Conservation (phyloP, 1,284 basidiomycete species). For the Malassezia japonica region DNA sequence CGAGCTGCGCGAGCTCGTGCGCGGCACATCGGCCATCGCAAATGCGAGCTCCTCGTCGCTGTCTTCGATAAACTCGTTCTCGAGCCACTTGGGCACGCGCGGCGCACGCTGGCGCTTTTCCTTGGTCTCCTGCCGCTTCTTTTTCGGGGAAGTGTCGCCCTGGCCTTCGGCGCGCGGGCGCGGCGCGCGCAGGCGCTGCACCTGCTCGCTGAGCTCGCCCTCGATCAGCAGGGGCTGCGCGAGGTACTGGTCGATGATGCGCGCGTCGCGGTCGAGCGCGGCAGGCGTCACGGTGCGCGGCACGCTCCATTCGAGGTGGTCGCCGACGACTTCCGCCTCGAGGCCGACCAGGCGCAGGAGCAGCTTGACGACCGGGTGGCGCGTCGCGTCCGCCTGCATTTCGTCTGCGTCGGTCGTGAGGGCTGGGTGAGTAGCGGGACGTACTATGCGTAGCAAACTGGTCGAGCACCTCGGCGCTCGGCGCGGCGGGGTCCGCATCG, state of each 20-base stretch:
- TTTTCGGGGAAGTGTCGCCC: neutral
- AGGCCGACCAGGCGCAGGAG: conserved; percentile 39
- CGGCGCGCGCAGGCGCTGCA: conserved; percentile 28
- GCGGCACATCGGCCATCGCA: conserved; percentile 12
- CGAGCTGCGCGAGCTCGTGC: conserved; percentile 1
- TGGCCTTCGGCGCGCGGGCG: neutral
- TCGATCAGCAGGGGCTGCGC: conserved; percentile 25
- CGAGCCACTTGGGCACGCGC: conserved; percentile 20
- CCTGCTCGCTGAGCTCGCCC: conserved; percentile 24
- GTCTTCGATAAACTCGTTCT: conserved; percentile 39
- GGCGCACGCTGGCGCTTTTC: conserved; percentile 6
- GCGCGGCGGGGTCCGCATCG: conserved; percentile 1
- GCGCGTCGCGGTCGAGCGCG: conserved; percentile 31
- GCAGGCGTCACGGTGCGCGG: conserved; percentile 24
- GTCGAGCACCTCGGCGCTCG: neutral
- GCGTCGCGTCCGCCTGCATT: conserved; percentile 27
- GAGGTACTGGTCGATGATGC: conserved; percentile 40
- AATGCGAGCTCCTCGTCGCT: conserved; percentile 41
- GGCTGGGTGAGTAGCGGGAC: conserved; percentile 1
- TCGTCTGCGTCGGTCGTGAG: conserved; percentile 25
- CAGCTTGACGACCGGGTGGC: conserved; percentile 36
- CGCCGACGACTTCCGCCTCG: conserved; percentile 14
- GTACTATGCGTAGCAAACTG: conserved; percentile 2
- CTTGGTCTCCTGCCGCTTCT: conserved; percentile 4
- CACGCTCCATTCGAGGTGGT: conserved; percentile 24